Evolutionary conservation across 2,329 filamentous ascomycete species (phyloP).

Genomic region (Fusarium albidum): DNA sequence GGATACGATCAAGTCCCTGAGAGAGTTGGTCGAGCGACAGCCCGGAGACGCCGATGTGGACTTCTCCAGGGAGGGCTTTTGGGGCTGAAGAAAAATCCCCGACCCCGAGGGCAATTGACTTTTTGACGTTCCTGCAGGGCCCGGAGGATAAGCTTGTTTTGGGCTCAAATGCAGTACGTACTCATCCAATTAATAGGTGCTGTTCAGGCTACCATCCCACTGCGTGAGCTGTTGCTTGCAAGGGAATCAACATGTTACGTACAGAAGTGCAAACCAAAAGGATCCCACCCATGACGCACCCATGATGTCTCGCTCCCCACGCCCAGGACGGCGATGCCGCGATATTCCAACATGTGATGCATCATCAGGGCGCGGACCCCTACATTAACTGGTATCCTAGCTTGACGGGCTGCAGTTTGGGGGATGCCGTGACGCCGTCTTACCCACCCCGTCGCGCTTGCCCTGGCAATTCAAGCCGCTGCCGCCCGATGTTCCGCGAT

Average conservation of each 20-base stretch:
- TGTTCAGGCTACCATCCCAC: background rate
- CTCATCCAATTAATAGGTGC: conserved; percentile 1
- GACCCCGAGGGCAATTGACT: background rate
- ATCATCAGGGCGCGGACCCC: background rate
- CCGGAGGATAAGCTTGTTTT: background rate
- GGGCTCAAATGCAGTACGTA: background rate
- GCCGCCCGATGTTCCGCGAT: conserved; percentile 6
- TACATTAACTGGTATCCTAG: too few species aligned
- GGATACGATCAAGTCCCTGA: background rate
- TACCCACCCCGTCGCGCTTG: conserved; percentile 16
- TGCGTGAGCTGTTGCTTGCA: conserved; percentile 1
- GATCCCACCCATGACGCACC: conserved; percentile 6
- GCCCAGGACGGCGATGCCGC: conserved; percentile 14
- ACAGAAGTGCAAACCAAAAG: too few species aligned
- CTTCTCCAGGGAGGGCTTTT: conserved; percentile 2
- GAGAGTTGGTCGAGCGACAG: conserved; percentile 7
- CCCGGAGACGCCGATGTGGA: conserved; percentile 22
- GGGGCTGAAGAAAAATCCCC: background rate
- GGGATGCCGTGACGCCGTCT: conserved; percentile 14
- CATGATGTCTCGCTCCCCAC: background rate
- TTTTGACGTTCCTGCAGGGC: background rate
- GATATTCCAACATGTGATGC: conserved; percentile 9
- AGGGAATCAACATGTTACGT: conserved; percentile 1
- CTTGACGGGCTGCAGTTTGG: conserved; percentile 1
- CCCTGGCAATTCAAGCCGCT: conserved; percentile 16